Evolutionary conservation across 2,329 filamentous ascomycete species (phyloP), one percentile per base, ranked within the genome.

Genomic region (Aureobasidium zeae): DNA sequence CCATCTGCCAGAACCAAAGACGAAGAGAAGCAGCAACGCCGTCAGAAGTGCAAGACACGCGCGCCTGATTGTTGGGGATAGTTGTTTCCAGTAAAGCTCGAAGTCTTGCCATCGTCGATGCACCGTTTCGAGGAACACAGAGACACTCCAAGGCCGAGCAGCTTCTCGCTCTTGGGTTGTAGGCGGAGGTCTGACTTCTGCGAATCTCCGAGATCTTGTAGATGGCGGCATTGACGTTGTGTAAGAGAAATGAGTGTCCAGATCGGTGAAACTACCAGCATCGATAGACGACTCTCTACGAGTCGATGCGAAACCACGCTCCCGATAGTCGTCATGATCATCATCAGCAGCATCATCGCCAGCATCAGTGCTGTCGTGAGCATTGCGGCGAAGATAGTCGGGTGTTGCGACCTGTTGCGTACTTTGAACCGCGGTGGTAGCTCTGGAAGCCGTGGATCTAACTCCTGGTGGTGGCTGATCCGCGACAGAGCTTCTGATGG

Each of bases 401-500:
- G 39, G 39, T 5, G 39, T 34, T 19, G 39, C 17, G 8, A 43
- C 21, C 16, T 16, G 26, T 17, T 15, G 39, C 20, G 30, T 21
- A 24, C 29, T 19, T 34, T 12, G 15, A 6, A 33, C 16, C 7
- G 29, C 34, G 11, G 21, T 26, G 12, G 30, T 13, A 20, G 21
- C 38, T 6, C 21, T n/a, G 13, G 20, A 20, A 4, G 30, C 20
- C 22, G 10, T 43, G 15, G 39, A 34, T 9, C 13, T 39, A 19
- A 30, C 12, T 9, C 19, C 10, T 30, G 9, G 36, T 29, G 17
- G 10, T 29, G 16, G 31, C 12, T 20, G 29, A 20, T 5, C 30
- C 15, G 12, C n/a, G 22, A 21, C 19, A 10, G 39, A 9, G 15
- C 21, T 21, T 22, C 21, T 34, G n/a, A 7, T 20, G 67, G 71